Percentiles rank a stretch among this genome's conserved stretches.
Evolutionary conservation across 164 flowering plant species (phyloP).

Genomic region (Aristolochia fimbriata): DNA sequence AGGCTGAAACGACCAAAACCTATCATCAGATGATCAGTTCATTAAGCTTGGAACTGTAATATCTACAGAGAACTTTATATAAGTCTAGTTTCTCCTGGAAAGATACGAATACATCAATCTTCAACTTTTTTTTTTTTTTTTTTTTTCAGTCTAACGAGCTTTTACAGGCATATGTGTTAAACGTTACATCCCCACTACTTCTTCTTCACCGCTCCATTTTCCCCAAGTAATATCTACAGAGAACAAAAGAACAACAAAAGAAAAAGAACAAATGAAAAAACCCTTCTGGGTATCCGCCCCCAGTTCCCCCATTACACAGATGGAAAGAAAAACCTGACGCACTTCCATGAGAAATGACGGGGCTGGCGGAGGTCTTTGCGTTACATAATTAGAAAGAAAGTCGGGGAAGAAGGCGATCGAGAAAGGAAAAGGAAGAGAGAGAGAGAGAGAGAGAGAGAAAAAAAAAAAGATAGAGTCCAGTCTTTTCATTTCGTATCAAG

Average conservation of each 20-base stretch:
- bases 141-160: too few species aligned
- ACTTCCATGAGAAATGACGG: not conserved
- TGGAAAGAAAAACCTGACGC: not conserved
- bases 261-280: not conserved
- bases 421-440: not conserved
- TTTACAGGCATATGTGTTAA: not conserved
- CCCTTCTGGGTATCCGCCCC: not conserved
- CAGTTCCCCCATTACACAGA: not conserved
- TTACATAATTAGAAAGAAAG: not conserved
- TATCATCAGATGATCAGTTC: too few species aligned
- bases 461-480: not conserved
- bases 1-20: too few species aligned
- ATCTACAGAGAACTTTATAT: too few species aligned
- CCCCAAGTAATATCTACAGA: not conserved
- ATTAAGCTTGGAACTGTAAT: too few species aligned
- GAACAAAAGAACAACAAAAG: not conserved
- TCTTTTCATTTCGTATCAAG: conserved; percentile 7
- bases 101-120: too few species aligned
- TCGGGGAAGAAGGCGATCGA: not conserved
- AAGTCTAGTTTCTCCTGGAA: too few species aligned
- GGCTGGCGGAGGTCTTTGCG: not conserved
- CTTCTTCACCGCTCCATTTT: not conserved
- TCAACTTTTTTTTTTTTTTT: too few species aligned
- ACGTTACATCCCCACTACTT: not conserved
- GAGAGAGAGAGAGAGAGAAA: not conserved